Evolutionary conservation across 306 rosid species (phyloP), one percentile per base, ranked within the genome.

Genomic region (Urtica urens): DNA sequence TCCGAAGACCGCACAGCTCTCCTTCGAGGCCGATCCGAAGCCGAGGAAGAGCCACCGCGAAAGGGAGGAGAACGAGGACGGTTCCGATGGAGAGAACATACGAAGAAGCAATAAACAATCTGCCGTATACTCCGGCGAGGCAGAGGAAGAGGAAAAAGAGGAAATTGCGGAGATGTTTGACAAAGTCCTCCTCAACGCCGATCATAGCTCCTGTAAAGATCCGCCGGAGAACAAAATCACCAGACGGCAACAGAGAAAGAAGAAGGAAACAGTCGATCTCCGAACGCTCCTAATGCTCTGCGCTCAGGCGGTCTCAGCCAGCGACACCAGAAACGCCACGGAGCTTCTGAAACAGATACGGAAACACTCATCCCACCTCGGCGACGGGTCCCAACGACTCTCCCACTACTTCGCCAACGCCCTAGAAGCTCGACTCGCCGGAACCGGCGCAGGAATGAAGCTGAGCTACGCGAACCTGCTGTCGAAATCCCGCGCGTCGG

Each of bases 101-200:
- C n/a, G n/a, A n/a, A 68, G 79, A 57, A 63, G 65, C 23, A 50
- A 56, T 23, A 73, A 73, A 69, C 72, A 68, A 54, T 56, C 72
- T 10, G 75, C 79, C 11, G 37, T 55, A 38, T 68, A 31, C 65
- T 4, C 9, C 15, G 65, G 59, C 1, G 72, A 73, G 49, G 48
- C 27, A 15, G 75, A 35, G 40, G 40, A 55, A 6, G 39, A 59
- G 15, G 72, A 73, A 45, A 52, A 27, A 15, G 75, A 35, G 40
- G 40, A 55, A 6, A 38, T 64, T 11, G 55, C 71, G 3, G 79
- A 54, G 0, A 44, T 55, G 63, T 51, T 73, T 35, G 79, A 73
- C 51, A 68, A 10, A 39, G 65, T 59, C 51, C 50, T 73, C 65
- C 75, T 68, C 41, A 44, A 38, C 53, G 13, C 23, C 3, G 29